Conservation (phyloP, 306 rosid species). For the Malus sylvestris region DNA sequence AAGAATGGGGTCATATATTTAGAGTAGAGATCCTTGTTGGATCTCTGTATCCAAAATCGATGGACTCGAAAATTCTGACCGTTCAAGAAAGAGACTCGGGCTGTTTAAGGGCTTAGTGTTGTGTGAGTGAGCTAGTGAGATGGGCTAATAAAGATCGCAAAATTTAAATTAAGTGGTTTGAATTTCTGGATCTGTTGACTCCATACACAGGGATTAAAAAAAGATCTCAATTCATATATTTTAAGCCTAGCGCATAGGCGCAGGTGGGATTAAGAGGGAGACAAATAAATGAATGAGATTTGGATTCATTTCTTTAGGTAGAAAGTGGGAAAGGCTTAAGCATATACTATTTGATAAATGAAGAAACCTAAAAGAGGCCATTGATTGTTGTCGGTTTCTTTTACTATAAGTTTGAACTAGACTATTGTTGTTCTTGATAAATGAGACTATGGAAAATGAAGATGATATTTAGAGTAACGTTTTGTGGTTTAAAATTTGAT, state of each 20-base stretch:
- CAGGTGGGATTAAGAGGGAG: constrained; percentile 11
- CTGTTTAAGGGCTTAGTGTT: no score
- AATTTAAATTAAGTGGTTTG: no score
- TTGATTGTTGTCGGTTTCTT: neutral
- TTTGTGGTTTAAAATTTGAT: neutral
- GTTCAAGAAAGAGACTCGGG: no score
- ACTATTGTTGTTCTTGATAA: constrained; percentile 14
- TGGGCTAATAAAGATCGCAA: no score
- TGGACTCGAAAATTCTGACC: no score
- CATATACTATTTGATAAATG: constrained; percentile 7
- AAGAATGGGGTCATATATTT: constrained; percentile 5
- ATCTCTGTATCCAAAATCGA: no score
- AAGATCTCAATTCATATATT: neutral
- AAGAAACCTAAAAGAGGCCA: constrained; percentile 21
- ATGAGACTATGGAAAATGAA: neutral
- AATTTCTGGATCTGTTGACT: no score
- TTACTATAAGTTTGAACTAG: constrained; percentile 3
- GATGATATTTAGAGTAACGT: neutral
- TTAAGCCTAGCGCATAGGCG: constrained; percentile 3
- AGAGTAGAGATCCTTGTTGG: no score
- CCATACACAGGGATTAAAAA: no score
- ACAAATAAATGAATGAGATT: constrained; percentile 13
- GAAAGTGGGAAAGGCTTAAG: constrained; percentile 24
- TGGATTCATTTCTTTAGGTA: constrained; percentile 20
- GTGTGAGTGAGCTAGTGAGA: no score